A percentile compares a stretch with the other conserved stretches of the same genome.
phyloP scores from a whole-genome alignment of 495 filamentous ascomycete species.

The Daldinia childiae region DNA sequence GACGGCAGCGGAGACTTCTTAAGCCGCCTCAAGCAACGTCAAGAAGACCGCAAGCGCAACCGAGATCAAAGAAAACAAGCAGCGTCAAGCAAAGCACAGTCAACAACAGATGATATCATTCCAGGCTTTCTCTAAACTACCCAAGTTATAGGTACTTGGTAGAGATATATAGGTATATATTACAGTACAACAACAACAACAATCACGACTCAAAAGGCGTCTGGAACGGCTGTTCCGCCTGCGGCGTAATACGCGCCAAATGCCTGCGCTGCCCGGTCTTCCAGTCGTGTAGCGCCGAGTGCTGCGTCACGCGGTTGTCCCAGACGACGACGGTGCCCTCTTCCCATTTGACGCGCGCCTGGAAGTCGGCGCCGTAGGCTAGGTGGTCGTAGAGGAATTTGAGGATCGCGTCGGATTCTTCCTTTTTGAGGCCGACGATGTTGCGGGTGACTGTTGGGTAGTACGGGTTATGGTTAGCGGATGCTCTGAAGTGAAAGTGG shows the following conservation, averaged over 20 bases:
- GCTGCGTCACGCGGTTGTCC: conserved; percentile 84
- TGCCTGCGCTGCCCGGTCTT: conserved; percentile 79
- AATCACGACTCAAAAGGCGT: conserved; percentile 64
- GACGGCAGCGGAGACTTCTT: conserved; percentile 23
- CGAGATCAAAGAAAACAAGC: conserved; percentile 39
- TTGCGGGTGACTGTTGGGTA: conserved; percentile 66
- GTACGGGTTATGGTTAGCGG: neutral
- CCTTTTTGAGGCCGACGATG: conserved; percentile 79
- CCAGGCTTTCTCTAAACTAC: conserved; percentile 42
- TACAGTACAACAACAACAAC: conserved; percentile 18
- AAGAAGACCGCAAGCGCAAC: conserved; percentile 38
- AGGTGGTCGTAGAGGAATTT: conserved; percentile 93
- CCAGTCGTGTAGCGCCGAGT: conserved; percentile 85
- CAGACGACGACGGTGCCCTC: conserved; percentile 86
- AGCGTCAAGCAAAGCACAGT: conserved; percentile 15
- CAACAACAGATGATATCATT: conserved; percentile 40
- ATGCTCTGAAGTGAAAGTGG: neutral
- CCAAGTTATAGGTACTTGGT: neutral
- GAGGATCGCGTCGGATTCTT: conserved; percentile 79
- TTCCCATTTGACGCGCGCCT: conserved; percentile 86
- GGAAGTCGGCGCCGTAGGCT: conserved; percentile 83
- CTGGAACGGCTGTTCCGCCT: conserved; percentile 80
- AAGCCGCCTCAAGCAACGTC: conserved; percentile 36
- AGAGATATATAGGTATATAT: neutral
- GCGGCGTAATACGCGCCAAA: conserved; percentile 83